Evolutionary conservation across 1,284 basidiomycete genomes (phyloP), one percentile per base, ranked within the genome.

Genomic region (Ustilago trichophora): DNA sequence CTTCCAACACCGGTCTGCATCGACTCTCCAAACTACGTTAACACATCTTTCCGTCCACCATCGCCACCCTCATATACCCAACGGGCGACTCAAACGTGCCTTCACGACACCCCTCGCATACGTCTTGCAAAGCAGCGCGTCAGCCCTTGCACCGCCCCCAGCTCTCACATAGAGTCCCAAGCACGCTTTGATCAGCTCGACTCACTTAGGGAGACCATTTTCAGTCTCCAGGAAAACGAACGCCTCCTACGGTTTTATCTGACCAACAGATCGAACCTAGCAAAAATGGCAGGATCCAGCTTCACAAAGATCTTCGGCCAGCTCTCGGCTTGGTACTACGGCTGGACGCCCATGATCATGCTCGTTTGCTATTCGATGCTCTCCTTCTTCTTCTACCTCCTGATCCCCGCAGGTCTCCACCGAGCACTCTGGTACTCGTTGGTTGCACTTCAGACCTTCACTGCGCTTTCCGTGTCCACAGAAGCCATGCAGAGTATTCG

Each of bases 331-430:
- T 67, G 50, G 52, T 50, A 69, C 40, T 63, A 60, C 27, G 64
- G 66, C 32, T 72, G 73, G 71, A 75, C 73, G n/a, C 73, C 73
- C 38, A 72, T 73, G 50, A 63, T 66, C 42, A 54, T 75, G 53
- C 63, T 75, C 13, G 19, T 67, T 19, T 60, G 48, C 57, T 75
- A 75, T 50, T 43, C 46, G 43, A 47, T 62, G 47, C 34, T 51
- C 21, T 60, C 60, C 34, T 62, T 76, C 50, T 69, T 75, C 50
- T 64, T 76, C 56, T 76, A 73, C 45, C 44, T 69, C 4, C 54
- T 72, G 34, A 65, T 72, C 21, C 68, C 74, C 4, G 36, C 66
- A 12, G 47, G 49, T 19, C 42, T 68, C n/a, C 68, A 76, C 44
- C 59, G 68, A 16, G 64, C 58, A 8, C 26, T 76, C 29, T 76